Evolutionary conservation across 768 basidiomycete species (phyloP).

Genomic region (Pilatotrama ljubarskyi): DNA sequence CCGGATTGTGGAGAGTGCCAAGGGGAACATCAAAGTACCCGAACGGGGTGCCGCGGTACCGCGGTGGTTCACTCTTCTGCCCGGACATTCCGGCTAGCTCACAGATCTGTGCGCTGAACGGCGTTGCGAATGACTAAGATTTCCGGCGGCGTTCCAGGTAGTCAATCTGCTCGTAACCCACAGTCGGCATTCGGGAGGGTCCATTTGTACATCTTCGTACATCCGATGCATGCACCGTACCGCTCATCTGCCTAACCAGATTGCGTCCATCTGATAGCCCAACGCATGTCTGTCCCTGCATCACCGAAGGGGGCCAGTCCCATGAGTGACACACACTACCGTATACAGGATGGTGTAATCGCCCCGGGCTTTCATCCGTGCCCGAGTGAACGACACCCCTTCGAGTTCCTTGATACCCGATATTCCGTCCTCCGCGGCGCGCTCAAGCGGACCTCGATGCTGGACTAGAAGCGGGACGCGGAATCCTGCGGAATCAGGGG

Average conservation of each 20-base stretch:
- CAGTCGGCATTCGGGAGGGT: neutral
- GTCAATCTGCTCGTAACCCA: neutral
- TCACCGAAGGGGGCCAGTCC: neutral
- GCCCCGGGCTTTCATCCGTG: neutral
- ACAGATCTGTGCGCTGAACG: neutral
- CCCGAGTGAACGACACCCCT: neutral
- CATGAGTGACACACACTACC: neutral
- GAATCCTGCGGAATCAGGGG: neutral
- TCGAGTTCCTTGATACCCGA: conserved; percentile 8
- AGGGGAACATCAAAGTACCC: neutral
- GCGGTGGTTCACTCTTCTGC: neutral
- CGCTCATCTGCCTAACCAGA: neutral
- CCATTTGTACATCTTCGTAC: neutral
- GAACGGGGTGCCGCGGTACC: neutral
- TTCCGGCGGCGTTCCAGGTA: neutral
- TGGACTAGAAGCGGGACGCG: neutral
- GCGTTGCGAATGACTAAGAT: neutral
- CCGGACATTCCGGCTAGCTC: neutral
- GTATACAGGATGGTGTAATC: neutral
- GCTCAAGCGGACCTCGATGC: neutral
- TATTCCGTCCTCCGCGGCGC: conserved; percentile 10
- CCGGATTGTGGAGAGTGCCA: neutral
- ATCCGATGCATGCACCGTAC: neutral
- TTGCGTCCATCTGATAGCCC: conserved; percentile 5
- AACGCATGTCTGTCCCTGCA: neutral